These are phyloP conservation scores for Lolium rigidum DNA, from an alignment of 176 grass and related monocot genomes.

Conservation along the genomic window DNA sequence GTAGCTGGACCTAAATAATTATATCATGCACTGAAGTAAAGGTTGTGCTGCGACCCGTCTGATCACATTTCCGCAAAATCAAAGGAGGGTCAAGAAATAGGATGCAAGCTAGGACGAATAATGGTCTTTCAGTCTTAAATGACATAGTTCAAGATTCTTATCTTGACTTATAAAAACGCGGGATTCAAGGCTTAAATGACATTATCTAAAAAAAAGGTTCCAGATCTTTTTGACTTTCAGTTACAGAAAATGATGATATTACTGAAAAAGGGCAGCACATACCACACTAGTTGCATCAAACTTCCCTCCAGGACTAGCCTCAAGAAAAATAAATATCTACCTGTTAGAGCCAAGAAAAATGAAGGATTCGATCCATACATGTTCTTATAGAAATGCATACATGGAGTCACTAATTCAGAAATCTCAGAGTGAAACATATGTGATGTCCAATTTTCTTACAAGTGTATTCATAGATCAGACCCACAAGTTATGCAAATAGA, in stretches of 20 bases:
- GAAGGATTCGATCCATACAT: not conserved
- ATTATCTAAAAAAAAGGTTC: not conserved
- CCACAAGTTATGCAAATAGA: not conserved
- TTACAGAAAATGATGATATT: not conserved
- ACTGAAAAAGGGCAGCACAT: conserved; percentile 39
- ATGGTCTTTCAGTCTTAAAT: not conserved
- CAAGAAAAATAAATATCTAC: conserved; percentile 71
- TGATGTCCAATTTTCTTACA: not conserved
- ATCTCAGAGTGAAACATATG: conserved; percentile 8
- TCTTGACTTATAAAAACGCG: too few relatives aligned
- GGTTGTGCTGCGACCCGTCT: not conserved
- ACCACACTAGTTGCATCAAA: conserved; percentile 94
- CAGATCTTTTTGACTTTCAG: not conserved
- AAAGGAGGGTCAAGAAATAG: conserved; percentile 17
- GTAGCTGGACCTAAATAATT: conserved; percentile 4
- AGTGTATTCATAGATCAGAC: not conserved
- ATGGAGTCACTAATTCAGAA: conserved; percentile 3
- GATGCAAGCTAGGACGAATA: not conserved
- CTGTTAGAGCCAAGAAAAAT: conserved; percentile 45
- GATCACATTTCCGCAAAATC: not conserved
- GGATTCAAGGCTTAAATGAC: not conserved
- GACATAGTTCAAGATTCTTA: not conserved
- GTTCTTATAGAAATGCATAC: conserved; percentile 22
- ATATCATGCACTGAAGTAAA: not conserved
- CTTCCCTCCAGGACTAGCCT: conserved; percentile 90